Conservation (phyloP, 345 rosid genomes). For the Gossypium raimondii region DNA sequence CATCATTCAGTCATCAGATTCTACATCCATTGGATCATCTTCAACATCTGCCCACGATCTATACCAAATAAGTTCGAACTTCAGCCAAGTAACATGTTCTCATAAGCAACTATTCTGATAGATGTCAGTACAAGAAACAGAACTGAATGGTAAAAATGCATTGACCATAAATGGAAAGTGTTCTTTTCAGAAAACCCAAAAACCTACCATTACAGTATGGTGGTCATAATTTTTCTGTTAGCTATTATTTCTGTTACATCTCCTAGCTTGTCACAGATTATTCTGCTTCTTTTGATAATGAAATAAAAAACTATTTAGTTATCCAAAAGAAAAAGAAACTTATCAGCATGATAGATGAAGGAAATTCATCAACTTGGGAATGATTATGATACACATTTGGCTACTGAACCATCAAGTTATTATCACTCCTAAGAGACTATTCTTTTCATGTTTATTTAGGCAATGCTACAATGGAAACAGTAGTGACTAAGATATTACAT, state of each 20-base stretch:
- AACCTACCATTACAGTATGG: background rate
- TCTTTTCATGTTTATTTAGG: background rate
- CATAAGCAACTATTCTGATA: background rate
- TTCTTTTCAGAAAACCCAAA: background rate
- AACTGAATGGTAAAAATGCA: background rate
- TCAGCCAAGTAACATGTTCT: background rate
- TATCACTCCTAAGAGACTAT: background rate
- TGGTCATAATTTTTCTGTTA: background rate
- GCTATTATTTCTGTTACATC: background rate
- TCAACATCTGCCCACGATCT: conserved; percentile 3
- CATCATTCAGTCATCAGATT: background rate
- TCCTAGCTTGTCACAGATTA: background rate
- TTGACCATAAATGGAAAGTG: background rate
- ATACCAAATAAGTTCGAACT: background rate
- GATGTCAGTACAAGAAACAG: background rate
- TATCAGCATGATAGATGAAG: background rate
- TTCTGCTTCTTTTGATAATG: background rate
- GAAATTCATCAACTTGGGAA: background rate
- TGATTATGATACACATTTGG: background rate
- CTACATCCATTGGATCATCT: background rate
- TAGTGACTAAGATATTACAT: background rate
- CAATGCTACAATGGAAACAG: background rate
- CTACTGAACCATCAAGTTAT: conserved; percentile 3
- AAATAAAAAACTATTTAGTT: too few species aligned
- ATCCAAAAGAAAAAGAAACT: background rate